Percentiles rank a stretch among this genome's conserved stretches.
Conservation (phyloP, 768 basidiomycete species). For the Agrocybe pediades region DNA sequence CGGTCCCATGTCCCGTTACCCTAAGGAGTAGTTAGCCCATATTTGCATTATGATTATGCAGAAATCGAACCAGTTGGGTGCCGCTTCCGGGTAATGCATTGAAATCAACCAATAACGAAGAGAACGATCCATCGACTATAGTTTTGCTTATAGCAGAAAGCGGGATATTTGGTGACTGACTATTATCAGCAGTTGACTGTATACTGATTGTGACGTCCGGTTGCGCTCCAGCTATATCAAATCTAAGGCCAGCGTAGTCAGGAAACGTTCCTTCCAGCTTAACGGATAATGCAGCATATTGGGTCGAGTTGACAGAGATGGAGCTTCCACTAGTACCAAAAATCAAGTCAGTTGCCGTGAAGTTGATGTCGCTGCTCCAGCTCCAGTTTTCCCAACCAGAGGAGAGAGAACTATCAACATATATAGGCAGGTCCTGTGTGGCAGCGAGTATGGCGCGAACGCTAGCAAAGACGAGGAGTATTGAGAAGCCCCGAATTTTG, state of each 20-base stretch:
- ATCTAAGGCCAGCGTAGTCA: conserved; percentile 46
- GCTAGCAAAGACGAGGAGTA: conserved; percentile 19
- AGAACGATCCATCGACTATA: conserved; percentile 39
- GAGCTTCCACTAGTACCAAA: conserved; percentile 43
- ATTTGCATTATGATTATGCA: background rate
- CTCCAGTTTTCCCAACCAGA: conserved; percentile 55
- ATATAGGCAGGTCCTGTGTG: conserved; percentile 37
- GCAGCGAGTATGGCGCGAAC: conserved; percentile 21
- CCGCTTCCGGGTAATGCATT: conserved; percentile 44
- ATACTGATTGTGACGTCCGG: conserved; percentile 46
- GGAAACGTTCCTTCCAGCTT: conserved; percentile 42
- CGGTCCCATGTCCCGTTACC: conserved; percentile 49
- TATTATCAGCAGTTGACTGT: conserved; percentile 37
- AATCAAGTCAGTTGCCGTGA: conserved; percentile 43
- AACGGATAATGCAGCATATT: conserved; percentile 50
- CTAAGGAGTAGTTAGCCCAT: conserved; percentile 17
- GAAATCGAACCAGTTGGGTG: conserved; percentile 32
- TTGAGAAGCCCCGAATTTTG: background rate
- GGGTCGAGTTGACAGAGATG: conserved; percentile 42
- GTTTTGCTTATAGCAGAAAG: conserved; percentile 42
- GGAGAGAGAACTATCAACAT: conserved; percentile 41
- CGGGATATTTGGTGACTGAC: conserved; percentile 38
- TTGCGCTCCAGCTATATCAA: conserved; percentile 52
- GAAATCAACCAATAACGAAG: conserved; percentile 50
- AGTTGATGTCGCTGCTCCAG: conserved; percentile 46